Evolutionary conservation across 208 protist species (phyloP), one percentile per base, ranked within the genome.

Genomic region (Crithidia bombi): DNA sequence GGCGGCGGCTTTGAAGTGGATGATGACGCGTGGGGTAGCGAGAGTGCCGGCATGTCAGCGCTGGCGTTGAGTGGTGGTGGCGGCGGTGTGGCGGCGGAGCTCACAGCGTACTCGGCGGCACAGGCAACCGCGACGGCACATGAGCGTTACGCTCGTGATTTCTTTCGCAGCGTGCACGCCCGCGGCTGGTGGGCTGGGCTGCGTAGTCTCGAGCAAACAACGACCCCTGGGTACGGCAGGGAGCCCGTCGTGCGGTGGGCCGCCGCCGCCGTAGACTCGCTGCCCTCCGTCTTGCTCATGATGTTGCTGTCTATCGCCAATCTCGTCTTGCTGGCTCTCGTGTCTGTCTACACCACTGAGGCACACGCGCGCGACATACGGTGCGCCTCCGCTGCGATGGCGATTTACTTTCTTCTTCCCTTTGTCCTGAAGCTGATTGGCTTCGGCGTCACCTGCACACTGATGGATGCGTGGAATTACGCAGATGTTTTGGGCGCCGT

Each of bases 401-500:
- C 81, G 0, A 38, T 79, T 10, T 41, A 80, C n/a, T 89, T 83
- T 64, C n/a, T 90, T 1, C 17, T 83, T 2, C 82, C 79, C 12
- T 77, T 85, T 6, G 11, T 69, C 5, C 3, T 89, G 39, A 81
- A 80, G 36, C 33, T 80, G 39, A 9, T 80, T 0, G 76, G 59
- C n/a, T 82, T 84, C 38, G 78, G 78, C 0, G 23, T 71, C 19
- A 17, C 21, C 9, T 33, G 32, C 21, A 66, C 64, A 10, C 25
- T 70, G 23, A 43, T 46, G 33, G 76, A 87, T 44, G 47, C 68
- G 14, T 90, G 78, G 76, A 80, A 78, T 68, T 69, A 73, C n/a
- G 58, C 77, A 38, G 87, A 90, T 41, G 36, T 87, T 11, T 23
- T 73, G 0, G 59, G 65, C 41, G 87, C 59, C 14, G 59, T 81